Base-by-base conservation (phyloP, 495 filamentous ascomycete species). In the Trichoderma gamsii region DNA sequence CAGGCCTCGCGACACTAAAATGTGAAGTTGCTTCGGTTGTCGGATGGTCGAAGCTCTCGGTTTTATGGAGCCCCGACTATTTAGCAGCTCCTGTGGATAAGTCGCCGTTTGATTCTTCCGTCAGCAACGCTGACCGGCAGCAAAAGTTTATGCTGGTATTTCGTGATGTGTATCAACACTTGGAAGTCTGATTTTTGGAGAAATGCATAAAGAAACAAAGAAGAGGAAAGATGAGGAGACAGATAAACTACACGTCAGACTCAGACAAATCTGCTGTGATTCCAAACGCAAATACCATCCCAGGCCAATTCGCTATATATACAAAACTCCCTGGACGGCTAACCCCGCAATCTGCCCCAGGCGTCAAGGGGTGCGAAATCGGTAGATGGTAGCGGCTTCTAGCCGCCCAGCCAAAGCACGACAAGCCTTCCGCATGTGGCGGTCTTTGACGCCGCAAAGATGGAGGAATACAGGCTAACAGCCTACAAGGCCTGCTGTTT, bases 301-400 rank as follows among this genome's bases (percentile, higher is more conserved):
- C 35, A 38, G 35, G 35, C 35, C 0, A 38, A 38, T 49, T n/a
- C 15, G 44, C n/a, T 56, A 56, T 23, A 23, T 56, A 56, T 25
- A 56, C 51, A 21, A 56, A 38, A 38, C 5, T 38, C 8, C 3
- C 35, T 3, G 35, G 35, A 9, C 56, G 16, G 9, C 56, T 25
- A 61, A 61, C 56, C 56, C 56, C 56, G 56, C 56, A 61, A 61
- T 61, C 27, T 29, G 25, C 56, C 56, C 56, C 56, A 61, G 56
- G 27, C 56, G 56, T 25, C 56, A 61, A 61, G 56, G 56, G 56
- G 27, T 49, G 44, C 44, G n/a, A 11, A 27, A 16, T 61, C 56
- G 56, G 56, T 61, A 61, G 56, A 29, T 11, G 25, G 27, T 29
- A 32, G 56, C 56, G 56, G 56, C 56, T 61, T 32, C 25, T 61